Percentiles rank a stretch among this genome's conserved stretches.
These are phyloP conservation scores for Onygenales sp. DNA, from an alignment of 2,329 filamentous ascomycete species.

Conservation along the genomic window DNA sequence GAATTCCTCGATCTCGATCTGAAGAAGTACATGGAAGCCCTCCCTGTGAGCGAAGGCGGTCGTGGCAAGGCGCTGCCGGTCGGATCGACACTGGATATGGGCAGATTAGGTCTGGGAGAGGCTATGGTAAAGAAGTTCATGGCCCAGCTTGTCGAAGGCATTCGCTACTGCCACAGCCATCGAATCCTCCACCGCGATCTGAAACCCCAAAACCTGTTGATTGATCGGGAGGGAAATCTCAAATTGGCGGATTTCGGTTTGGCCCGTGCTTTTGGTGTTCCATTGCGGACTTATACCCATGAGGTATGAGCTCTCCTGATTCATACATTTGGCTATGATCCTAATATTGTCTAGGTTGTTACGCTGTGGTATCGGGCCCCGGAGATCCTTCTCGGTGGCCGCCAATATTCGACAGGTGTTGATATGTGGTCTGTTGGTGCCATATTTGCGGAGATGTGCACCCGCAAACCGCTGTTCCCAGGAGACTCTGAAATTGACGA, in stretches of 20 bases:
- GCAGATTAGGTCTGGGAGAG: conserved; percentile 62
- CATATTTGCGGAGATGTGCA: conserved; percentile 96
- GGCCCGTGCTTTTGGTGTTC: conserved; percentile 84
- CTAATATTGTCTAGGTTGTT: conserved; percentile 51
- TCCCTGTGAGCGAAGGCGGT: conserved; percentile 74
- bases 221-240: conserved; percentile 84
- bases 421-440: conserved; percentile 95
- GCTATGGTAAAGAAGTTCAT: conserved; percentile 89
- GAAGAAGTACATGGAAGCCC: conserved; percentile 93
- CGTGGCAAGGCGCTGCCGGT: conserved; percentile 78
- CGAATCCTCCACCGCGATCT: conserved; percentile 90
- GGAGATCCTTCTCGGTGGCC: conserved; percentile 80
- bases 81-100: conserved; percentile 55
- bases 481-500: conserved; percentile 90
- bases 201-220: conserved; percentile 97
- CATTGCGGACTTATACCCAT: conserved; percentile 83
- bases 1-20: conserved; percentile 86
- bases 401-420: conserved; percentile 87
- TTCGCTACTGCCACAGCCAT: conserved; percentile 82
- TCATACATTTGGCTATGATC: background rate
- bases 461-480: conserved; percentile 82
- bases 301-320: conserved; percentile 44
- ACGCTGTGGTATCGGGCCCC: conserved; percentile 89
- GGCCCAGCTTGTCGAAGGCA: conserved; percentile 73
- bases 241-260: conserved; percentile 98